Evolutionary conservation across 768 basidiomycete species (phyloP), one percentile per base, ranked within the genome.

Genomic region (Polyporus arcularius): DNA sequence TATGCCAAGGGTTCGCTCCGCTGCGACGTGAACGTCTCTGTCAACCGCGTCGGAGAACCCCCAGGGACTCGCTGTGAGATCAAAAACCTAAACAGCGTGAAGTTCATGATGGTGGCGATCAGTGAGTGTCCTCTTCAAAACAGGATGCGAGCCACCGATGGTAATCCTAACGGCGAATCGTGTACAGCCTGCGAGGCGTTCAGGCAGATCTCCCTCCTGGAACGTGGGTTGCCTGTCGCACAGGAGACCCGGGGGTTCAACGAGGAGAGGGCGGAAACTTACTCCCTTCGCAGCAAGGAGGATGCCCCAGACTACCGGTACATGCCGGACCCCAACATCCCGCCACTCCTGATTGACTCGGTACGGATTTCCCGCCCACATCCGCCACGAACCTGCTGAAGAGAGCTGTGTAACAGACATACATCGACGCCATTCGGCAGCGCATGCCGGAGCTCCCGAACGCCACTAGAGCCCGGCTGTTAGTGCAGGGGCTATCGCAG

Each of bases 251-350:
- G 94, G 26, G 92, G 94, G 2, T 94, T 95, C 67, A 86, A 98
- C 72, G 92, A 95, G 68, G 76, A 86, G 59, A 85, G 80, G 3
- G 88, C 88, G 35, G 83, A 90, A 70, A 98, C 97, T 0, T 95
- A 86, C 74, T 82, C 79, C 35, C 74, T 98, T 43, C 82, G 97
- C 43, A 87, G 85, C 48, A 98, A 99, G 74, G 97, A 97, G 67
- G 91, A 95, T 66, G 89, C 94, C 0, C 94, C 92, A 1, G 97
- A 99, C 72, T 99, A 98, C 72, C 84, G 92, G 16, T 98, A 98
- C 76, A 96, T 99, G 93, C 97, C 97, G 0, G 97, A 99, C 71
- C 88, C 94, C 0, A 98, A 98, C 71, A 75, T 98, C 1, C 94
- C 94, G 0, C 83, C 87, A 0, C 75, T 98, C 5, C 69, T 84